Evolutionary conservation across 805 yeast genomes (phyloP), one percentile per base, ranked within the genome.

Genomic region (Ogataea ganodermae): DNA sequence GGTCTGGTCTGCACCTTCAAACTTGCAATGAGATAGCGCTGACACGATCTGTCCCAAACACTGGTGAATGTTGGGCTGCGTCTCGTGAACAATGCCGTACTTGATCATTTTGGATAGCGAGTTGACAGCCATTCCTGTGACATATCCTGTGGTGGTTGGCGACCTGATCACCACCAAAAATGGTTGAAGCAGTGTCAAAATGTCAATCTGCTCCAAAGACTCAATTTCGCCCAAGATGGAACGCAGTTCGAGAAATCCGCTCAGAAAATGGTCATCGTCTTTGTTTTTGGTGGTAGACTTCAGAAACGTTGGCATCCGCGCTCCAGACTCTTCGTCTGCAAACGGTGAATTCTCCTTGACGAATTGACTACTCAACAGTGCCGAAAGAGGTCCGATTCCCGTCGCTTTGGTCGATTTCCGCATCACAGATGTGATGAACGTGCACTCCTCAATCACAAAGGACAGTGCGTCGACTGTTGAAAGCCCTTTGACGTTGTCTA

Each of bases 1-100:
- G 28, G 85, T 78, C 63, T 89, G 96, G 62, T 91, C 97, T 0
- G 94, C 86, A 2, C 96, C 96, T 71, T 94, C 97, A 63, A 94
- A 94, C 38, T 96, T 80, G 68, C 98, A 94, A 63, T 89, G 96
- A 0, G 98, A 88, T 52, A 94, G 74, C 0, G 97, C 79, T 26
- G 80, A 79, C 8, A 84, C 78, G 40, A 86, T 75, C 59, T 87
- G 89, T 14, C 81, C 77, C 51, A 88, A 67, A 1, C 86, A 77
- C 39, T 70, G 74, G 26, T 72, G 75, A 17, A 86, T 67, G 47
- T 85, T 83, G 24, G 72, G 69, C 4, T 89, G 80, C 2, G 68
- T 59, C 8, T 61, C 62, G 16, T 79, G 72, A n/a, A 94, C 74
- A 26, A 94, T 79, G 13, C 76, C 80, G 63, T 87, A 85, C 33